Conservation (phyloP, 306 rosid genomes). For the Senna tora region DNA sequence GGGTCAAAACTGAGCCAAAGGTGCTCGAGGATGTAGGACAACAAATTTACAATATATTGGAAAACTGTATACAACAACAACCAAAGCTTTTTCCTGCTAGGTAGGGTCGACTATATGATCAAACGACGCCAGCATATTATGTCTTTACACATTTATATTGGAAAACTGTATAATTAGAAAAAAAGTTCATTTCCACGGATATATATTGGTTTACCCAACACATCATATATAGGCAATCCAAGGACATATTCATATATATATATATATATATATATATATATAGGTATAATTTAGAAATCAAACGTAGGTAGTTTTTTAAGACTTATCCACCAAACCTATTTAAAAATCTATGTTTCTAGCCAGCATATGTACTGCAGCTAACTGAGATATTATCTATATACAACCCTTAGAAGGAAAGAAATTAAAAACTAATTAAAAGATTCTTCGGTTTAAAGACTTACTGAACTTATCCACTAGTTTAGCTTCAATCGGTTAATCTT, state of each 20-base stretch:
- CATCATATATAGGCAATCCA: neutral
- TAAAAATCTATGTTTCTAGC: neutral
- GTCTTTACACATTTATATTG: no score
- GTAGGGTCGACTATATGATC: no score
- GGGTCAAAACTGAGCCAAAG: neutral
- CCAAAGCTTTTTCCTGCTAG: no score
- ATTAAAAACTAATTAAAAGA: no score
- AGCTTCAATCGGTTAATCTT: no score
- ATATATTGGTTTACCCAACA: constrained; percentile 6
- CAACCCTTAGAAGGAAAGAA: neutral
- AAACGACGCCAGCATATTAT: no score
- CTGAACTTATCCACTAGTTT: no score
- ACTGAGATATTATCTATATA: neutral
- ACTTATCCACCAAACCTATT: no score
- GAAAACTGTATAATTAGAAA: no score
- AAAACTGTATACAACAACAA: no score
- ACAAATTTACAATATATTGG: neutral
- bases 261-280: no score
- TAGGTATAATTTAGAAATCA: no score
- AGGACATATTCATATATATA: neutral
- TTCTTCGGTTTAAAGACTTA: neutral
- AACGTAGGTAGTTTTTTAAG: neutral
- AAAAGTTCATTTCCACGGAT: neutral
- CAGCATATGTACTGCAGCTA: neutral
- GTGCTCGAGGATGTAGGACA: neutral